These are phyloP conservation scores for Porphyrellus cyaneotinctus DNA, from an alignment of 768 basidiomycete genomes.

Conservation along the genomic window DNA sequence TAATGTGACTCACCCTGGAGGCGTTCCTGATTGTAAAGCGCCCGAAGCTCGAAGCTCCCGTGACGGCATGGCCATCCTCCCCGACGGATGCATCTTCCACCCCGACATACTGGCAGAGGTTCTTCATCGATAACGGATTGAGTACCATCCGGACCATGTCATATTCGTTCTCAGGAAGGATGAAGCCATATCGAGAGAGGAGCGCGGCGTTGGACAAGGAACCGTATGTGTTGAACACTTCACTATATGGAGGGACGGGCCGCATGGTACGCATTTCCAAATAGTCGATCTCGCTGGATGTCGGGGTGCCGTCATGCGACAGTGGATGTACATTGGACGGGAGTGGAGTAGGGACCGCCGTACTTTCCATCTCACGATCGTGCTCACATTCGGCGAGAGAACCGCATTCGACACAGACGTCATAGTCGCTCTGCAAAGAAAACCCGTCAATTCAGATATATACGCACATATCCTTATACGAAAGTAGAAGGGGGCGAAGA, in stretches of 20 bases:
- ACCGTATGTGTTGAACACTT: conserved; percentile 81
- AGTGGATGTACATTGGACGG: conserved; percentile 3
- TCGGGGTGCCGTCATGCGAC: conserved; percentile 13
- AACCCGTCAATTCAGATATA: conserved; percentile 8
- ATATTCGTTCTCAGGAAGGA: conserved; percentile 67
- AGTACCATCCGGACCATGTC: conserved; percentile 44
- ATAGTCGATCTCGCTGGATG: conserved; percentile 30
- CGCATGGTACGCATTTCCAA: conserved; percentile 69
- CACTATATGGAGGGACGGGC: conserved; percentile 44
- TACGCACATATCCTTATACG: conserved; percentile 1
- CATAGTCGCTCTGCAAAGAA: conserved; percentile 56
- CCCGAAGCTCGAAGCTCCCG: conserved; percentile 3
- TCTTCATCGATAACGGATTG: conserved; percentile 17
- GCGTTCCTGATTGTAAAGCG: conserved; percentile 23
- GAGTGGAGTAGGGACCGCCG: conserved; percentile 1
- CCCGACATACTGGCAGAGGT: conserved; percentile 12
- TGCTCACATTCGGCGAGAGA: conserved; percentile 66
- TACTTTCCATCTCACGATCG: conserved; percentile 36
- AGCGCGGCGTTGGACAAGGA: conserved; percentile 61
- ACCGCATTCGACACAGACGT: conserved; percentile 72
- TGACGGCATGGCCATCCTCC: conserved; percentile 18
- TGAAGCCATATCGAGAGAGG: conserved; percentile 67
- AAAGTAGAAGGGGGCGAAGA: not conserved
- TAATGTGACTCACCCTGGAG: conserved; percentile 20
- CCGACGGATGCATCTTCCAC: conserved; percentile 2